Evolutionary conservation across 768 basidiomycete species (phyloP), one percentile per base, ranked within the genome.

Genomic region (Podaxis sp.): DNA sequence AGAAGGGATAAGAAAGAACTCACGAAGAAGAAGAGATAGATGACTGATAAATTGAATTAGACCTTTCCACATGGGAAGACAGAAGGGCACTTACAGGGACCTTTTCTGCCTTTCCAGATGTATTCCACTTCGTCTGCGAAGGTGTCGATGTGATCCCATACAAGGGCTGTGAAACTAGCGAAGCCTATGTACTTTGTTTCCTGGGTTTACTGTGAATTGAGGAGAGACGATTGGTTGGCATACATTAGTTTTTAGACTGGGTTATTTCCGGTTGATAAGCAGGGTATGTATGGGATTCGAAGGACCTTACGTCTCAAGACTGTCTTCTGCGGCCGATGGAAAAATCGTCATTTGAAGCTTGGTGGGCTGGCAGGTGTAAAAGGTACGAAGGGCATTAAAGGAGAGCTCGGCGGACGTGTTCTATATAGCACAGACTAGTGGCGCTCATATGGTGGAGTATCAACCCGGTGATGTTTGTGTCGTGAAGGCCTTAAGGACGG

Each of bases 141-240:
- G 0, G 84, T 84, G 62, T 84, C 76, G 28, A 85, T 65, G 63
- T 86, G 85, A 64, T 86, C 85, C 81, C 82, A 87, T 13, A 87
- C 63, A 12, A 87, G 74, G 13, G 82, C 68, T 1, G 79, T 79
- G 67, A 83, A 83, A 65, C 82, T 80, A 11, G 77, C 78, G 39
- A 87, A 72, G 12, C 82, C 85, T 38, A 87, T 76, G 59, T 76
- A 81, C 85, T 87, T 56, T 26, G 19, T 39, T 24, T 40, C 36
- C 19, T 7, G 40, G n/a, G 44, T 46, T 46, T 33, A 33, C 44
- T 17, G 44, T 6, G 7, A 19, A 24, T 28, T 12, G 17, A 30
- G 33, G 19, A 15, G 15, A 15, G 19, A 26, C 36, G 52, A 36
- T 17, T 22, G 7, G 8, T 33, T 12, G 42, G 19, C 61, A 19